Conservation (phyloP, 2,329 filamentous ascomycete species). For the Paecilomyces formosus region DNA sequence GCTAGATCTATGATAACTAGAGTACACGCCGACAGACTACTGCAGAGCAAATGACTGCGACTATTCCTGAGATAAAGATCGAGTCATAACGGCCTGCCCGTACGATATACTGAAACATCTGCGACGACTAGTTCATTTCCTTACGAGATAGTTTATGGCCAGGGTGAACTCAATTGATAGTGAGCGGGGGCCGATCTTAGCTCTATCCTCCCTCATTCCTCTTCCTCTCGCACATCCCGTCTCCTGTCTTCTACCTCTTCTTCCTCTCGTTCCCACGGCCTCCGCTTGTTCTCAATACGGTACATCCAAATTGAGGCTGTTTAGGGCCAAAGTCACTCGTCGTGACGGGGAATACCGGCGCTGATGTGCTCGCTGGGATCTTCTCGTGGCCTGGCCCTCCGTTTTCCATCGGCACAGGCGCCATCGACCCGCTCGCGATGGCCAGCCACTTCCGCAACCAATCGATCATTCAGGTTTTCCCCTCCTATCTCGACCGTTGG, state of each 20-base stretch:
- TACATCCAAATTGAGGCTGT: background rate
- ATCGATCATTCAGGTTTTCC: background rate
- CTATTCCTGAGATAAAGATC: background rate
- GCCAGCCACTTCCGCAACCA: background rate
- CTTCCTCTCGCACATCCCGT: background rate
- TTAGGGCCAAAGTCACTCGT: background rate
- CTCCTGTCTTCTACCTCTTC: background rate
- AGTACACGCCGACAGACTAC: background rate
- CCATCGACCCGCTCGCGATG: background rate
- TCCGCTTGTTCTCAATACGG: background rate
- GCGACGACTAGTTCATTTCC: background rate
- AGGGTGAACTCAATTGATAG: background rate
- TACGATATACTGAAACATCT: background rate
- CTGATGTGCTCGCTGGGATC: background rate
- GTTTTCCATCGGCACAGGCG: background rate
- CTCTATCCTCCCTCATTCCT: background rate
- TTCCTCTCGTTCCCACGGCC: background rate
- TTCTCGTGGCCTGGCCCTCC: background rate
- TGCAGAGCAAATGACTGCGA: background rate
- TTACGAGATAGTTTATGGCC: background rate
- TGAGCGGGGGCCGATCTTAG: background rate
- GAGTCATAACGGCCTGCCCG: background rate
- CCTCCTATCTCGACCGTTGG: background rate
- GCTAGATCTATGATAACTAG: too few relatives aligned
- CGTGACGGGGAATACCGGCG: background rate